Conservation (phyloP, 306 rosid species). For the Quercus robur region DNA sequence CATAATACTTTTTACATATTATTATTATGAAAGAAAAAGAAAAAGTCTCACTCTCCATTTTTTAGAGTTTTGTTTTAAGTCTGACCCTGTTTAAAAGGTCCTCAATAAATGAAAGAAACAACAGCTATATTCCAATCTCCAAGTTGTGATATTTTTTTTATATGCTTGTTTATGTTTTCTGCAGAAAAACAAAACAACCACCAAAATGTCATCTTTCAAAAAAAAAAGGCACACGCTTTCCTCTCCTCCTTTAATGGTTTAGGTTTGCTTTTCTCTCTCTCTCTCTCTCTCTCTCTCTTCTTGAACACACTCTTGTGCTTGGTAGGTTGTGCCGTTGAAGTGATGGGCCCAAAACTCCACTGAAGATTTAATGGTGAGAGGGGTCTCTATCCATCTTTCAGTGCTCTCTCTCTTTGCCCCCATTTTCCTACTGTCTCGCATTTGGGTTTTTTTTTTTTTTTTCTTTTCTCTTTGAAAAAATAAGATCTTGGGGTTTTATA, state of each 20-base stretch:
- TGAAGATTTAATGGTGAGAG: constrained; percentile 44
- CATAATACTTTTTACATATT: not conserved
- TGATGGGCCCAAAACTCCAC: constrained; percentile 88
- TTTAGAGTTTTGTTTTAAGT: constrained; percentile 5
- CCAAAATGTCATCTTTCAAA: constrained; percentile 45
- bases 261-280: constrained; percentile 29
- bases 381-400: constrained; percentile 53
- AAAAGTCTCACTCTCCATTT: not conserved
- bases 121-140: constrained; percentile 59
- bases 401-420: constrained; percentile 47
- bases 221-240: not conserved
- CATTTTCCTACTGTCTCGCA: constrained; percentile 51
- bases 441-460: constrained; percentile 30
- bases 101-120: constrained; percentile 16
- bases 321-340: constrained; percentile 70
- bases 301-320: constrained; percentile 63
- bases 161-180: constrained; percentile 23
- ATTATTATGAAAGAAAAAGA: not conserved
- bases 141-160: constrained; percentile 40
- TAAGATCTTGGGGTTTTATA: constrained; percentile 35
- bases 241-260: constrained; percentile 51
- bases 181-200: constrained; percentile 35
- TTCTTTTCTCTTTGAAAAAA: constrained; percentile 22
- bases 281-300: constrained; percentile 21
- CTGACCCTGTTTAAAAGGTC: constrained; percentile 2